phyloP scores from a whole-genome alignment of 2,329 filamentous ascomycete genomes.

The Aspergillus flavus region DNA sequence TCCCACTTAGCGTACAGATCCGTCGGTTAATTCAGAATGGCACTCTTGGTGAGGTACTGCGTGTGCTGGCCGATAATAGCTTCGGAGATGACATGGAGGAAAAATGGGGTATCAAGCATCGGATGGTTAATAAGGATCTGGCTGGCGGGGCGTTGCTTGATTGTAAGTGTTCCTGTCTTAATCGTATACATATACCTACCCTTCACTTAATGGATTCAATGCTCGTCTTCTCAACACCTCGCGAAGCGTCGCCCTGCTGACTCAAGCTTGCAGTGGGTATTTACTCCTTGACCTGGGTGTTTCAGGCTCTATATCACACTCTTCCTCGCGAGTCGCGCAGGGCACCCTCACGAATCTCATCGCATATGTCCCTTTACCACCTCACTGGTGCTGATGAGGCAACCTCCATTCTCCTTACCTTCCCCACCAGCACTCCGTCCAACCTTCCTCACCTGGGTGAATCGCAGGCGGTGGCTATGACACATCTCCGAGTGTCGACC shows the following conservation, averaged over 20 bases:
- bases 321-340: constrained; percentile 67
- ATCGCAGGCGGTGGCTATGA: constrained; percentile 73
- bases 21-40: constrained; percentile 58
- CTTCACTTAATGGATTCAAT: not conserved
- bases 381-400: constrained; percentile 74
- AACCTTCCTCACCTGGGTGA: constrained; percentile 46
- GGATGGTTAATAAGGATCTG: constrained; percentile 81
- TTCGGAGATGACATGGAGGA: constrained; percentile 64
- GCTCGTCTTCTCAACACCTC: not conserved
- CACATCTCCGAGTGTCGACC: constrained; percentile 63
- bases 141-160: constrained; percentile 83
- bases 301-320: constrained; percentile 83
- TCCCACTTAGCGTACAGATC: constrained; percentile 78
- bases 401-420: constrained; percentile 76
- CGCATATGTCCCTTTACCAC: constrained; percentile 71
- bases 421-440: constrained; percentile 60
- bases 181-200: not conserved
- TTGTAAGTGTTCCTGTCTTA: constrained; percentile 39
- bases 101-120: constrained; percentile 63
- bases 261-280: constrained; percentile 64
- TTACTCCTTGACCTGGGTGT: constrained; percentile 88
- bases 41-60: constrained; percentile 60
- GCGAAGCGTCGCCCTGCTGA: not conserved
- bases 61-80: constrained; percentile 63
- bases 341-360: constrained; percentile 64